phyloP scores from a whole-genome alignment of 2,329 filamentous ascomycete species.

The Colletotrichum somersetense region DNA sequence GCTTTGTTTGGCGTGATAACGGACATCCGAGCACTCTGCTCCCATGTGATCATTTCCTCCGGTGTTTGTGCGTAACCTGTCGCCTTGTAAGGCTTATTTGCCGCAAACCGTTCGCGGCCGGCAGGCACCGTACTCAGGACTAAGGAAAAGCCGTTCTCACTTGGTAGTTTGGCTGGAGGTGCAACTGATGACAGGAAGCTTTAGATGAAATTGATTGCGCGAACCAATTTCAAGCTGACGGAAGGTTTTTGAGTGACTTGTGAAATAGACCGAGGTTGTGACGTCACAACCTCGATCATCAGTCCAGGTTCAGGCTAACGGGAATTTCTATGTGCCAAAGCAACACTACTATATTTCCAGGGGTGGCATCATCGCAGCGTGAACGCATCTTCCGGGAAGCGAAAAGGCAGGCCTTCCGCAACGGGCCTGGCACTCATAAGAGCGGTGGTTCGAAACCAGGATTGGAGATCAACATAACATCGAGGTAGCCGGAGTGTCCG shows the following conservation, averaged over 20 bases:
- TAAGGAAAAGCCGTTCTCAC: no score
- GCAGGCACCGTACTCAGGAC: no score
- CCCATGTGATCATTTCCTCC: constrained; percentile 25
- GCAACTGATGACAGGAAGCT: not conserved
- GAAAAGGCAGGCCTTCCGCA: not conserved
- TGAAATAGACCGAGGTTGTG: constrained; percentile 16
- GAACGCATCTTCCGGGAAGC: not conserved
- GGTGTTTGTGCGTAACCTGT: not conserved
- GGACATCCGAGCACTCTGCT: constrained; percentile 24
- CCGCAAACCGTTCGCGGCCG: not conserved
- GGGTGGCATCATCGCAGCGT: constrained; percentile 3
- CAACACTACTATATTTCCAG: not conserved
- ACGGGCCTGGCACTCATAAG: not conserved
- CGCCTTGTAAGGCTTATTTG: not conserved
- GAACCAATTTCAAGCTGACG: not conserved
- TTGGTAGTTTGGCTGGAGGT: not conserved
- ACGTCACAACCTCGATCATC: constrained; percentile 16
- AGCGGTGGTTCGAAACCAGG: not conserved
- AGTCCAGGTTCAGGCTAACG: not conserved
- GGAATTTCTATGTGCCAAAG: not conserved
- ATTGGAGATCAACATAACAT: not conserved
- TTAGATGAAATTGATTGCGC: not conserved
- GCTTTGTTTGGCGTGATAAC: constrained; percentile 12
- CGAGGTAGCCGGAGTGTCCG: not conserved
- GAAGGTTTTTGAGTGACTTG: no score